phyloP scores from a whole-genome alignment of 495 filamentous ascomycete genomes.

The Penicillium bovifimosum region DNA sequence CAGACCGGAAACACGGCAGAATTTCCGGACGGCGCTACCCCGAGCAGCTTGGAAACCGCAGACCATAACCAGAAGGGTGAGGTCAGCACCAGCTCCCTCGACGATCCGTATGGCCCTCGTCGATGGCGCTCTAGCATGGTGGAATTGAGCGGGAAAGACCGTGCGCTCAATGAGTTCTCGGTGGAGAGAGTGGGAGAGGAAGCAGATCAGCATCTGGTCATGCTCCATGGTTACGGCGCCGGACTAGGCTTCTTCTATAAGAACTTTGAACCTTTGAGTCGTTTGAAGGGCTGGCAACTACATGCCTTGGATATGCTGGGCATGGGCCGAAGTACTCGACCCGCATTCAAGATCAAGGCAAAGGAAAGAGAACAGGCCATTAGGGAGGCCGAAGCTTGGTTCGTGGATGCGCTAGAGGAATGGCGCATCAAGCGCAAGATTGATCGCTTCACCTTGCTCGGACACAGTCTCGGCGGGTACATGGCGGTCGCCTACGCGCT shows the following conservation, averaged over 20 bases:
- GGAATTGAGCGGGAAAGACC: constrained; percentile 74
- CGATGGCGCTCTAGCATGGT: constrained; percentile 84
- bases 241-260: constrained; percentile 96
- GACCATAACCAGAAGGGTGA: constrained; percentile 37
- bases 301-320: constrained; percentile 90
- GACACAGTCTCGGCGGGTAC: constrained; percentile 91
- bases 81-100: constrained; percentile 42
- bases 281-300: constrained; percentile 75
- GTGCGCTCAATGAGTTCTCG: constrained; percentile 87
- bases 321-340: constrained; percentile 86
- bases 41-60: constrained; percentile 35
- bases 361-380: constrained; percentile 80
- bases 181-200: constrained; percentile 77
- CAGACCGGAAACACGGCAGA: constrained; percentile 54
- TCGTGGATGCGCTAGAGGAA: constrained; percentile 92
- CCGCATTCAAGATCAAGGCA: constrained; percentile 73
- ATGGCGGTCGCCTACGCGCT: constrained; percentile 90
- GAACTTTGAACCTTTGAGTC: constrained; percentile 84
- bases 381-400: constrained; percentile 89
- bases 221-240: constrained; percentile 95
- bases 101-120: constrained; percentile 81
- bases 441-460: constrained; percentile 86
- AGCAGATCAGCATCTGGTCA: constrained; percentile 80
- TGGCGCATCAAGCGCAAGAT: constrained; percentile 86
- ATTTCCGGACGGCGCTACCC: constrained; percentile 31